Percentiles rank a stretch among this genome's conserved stretches.
phyloP scores from a whole-genome alignment of 129 eudicot species.

The Chrysanthemum makinoi region DNA sequence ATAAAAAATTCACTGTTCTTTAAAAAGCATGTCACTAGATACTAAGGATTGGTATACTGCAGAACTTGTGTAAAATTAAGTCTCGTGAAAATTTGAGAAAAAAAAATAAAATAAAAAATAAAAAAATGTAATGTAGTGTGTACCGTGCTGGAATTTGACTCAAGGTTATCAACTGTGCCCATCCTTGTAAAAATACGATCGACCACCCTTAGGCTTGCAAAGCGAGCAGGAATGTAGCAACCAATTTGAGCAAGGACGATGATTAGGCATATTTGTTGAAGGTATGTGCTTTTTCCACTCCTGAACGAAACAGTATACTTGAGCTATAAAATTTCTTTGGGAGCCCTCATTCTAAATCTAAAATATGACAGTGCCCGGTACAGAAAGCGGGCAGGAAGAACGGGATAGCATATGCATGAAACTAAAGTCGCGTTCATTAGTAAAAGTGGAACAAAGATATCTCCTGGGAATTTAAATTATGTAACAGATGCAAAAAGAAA shows the following conservation, averaged over 20 bases:
- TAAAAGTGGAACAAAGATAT: constrained; percentile 10
- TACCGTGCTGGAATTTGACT: constrained; percentile 99
- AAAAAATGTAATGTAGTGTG: constrained; percentile 22
- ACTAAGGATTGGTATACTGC: not conserved
- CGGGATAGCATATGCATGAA: constrained; percentile 6
- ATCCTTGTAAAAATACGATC: constrained; percentile 97
- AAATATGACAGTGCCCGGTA: not conserved
- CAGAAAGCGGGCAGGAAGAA: constrained; percentile 7
- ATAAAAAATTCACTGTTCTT: too few species aligned
- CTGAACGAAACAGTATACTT: constrained; percentile 41
- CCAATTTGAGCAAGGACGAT: constrained; percentile 99
- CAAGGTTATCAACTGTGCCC: constrained; percentile 93
- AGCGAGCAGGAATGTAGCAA: constrained; percentile 96
- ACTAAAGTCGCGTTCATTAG: not conserved
- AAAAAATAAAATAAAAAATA: too few species aligned
- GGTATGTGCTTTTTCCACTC: constrained; percentile 99
- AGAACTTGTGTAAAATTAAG: not conserved
- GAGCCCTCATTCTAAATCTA: constrained; percentile 11
- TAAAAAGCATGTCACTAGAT: not conserved
- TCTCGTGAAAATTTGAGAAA: too few species aligned
- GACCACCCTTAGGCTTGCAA: constrained; percentile 80
- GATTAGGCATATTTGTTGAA: constrained; percentile 87
- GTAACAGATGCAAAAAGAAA: not conserved
- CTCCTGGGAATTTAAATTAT: constrained; percentile 12
- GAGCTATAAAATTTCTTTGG: constrained; percentile 17